Evolutionary conservation across 768 basidiomycete species (phyloP).

Genomic region (Hygrocybe punicea): DNA sequence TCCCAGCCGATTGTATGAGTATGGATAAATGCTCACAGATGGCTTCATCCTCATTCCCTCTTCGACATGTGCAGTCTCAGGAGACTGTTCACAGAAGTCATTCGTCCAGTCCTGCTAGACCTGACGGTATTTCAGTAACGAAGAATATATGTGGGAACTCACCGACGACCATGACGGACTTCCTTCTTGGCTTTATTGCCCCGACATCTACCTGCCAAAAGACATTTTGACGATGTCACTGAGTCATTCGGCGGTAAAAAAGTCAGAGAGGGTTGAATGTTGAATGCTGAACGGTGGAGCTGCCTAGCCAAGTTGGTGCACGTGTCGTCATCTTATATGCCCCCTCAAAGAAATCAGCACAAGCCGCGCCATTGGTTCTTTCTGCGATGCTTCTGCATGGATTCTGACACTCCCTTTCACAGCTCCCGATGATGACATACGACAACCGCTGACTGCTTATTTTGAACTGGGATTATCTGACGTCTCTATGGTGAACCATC

Average conservation of each 20-base stretch:
- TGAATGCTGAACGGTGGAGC: slow-evolving; percentile 2
- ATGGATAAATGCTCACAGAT: slow-evolving; percentile 60
- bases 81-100: slow-evolving; percentile 99
- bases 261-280: slow-evolving; percentile 33
- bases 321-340: too few species aligned
- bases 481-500: too few species aligned
- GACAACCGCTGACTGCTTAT: too few species aligned
- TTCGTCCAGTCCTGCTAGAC: slow-evolving; percentile 94
- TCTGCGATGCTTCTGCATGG: too few species aligned
- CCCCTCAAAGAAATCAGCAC: too few species aligned
- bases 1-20: neutral
- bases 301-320: too few species aligned
- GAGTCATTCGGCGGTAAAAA: slow-evolving; percentile 29
- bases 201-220: slow-evolving; percentile 77
- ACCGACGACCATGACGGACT: slow-evolving; percentile 97
- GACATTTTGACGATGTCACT: slow-evolving; percentile 51
- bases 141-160: slow-evolving; percentile 31
- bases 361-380: too few species aligned
- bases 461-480: too few species aligned
- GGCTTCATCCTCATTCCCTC: slow-evolving; percentile 94
- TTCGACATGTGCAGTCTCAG: slow-evolving; percentile 86
- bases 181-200: slow-evolving; percentile 98
- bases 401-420: too few species aligned
- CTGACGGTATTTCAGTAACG: slow-evolving; percentile 45
- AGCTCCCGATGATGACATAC: too few species aligned